Conservation (phyloP, 2,329 filamentous ascomycete genomes). For the Ceratocystis ficicola region DNA sequence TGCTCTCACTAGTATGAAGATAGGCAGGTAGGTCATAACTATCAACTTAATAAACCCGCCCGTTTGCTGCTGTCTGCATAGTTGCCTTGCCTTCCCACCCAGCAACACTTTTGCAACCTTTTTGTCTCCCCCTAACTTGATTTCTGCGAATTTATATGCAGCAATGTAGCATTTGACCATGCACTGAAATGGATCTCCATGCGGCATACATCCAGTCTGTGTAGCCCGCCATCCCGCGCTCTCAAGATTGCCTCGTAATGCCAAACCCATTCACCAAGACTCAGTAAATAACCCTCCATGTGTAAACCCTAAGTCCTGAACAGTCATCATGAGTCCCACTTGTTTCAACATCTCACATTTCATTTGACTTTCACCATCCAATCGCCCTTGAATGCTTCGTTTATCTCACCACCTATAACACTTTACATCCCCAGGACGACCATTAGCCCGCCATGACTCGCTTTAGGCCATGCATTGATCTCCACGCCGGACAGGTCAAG, state of each 20-base stretch:
- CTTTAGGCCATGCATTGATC: constrained; percentile 92
- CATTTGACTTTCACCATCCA: background rate
- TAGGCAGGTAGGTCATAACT: no score
- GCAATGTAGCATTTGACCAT: background rate
- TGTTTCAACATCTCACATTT: background rate
- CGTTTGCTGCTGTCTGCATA: background rate
- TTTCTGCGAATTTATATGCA: background rate
- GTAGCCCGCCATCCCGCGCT: background rate
- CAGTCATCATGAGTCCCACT: constrained; percentile 10
- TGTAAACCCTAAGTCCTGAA: background rate
- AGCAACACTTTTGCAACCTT: background rate
- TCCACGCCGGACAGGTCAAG: constrained; percentile 95
- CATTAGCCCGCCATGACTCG: constrained; percentile 57
- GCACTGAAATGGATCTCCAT: background rate
- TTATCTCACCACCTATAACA: background rate
- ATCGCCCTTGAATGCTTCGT: background rate
- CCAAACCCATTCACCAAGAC: background rate
- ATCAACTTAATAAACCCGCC: background rate
- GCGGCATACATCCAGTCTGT: background rate
- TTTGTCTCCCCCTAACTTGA: background rate
- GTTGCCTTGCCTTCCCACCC: background rate
- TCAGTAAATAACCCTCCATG: background rate
- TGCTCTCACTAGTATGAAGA: no score
- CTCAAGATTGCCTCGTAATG: background rate
- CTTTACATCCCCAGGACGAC: background rate